Evolutionary conservation across 139 green algal genomes (phyloP), one percentile per base, ranked within the genome.

Genomic region (Diplosphaera chodatii): DNA sequence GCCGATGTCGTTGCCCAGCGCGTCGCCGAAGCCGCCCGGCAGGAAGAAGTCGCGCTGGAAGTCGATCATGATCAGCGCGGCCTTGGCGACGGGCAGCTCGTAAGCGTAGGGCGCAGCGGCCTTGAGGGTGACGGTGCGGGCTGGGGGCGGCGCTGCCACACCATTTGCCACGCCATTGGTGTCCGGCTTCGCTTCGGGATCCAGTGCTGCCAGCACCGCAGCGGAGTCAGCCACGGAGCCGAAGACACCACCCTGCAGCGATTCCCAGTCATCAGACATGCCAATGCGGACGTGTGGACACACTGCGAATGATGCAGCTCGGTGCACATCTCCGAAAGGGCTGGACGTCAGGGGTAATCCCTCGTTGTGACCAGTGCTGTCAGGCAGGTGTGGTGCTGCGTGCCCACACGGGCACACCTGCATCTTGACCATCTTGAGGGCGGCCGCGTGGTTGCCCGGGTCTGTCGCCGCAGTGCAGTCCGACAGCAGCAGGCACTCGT

Each of bases 31-130:
- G 22, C 86, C 86, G 32, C 84, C 84, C 22, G 77, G 64, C 29
- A 77, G 48, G 64, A 87, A 75, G 37, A 91, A 91, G 76, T 91
- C 86, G 2, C 75, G 71, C 71, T 91, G 86, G 48, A 90, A 91
- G 70, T 91, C 86, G 55, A 91, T 88, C 82, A 91, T 88, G 16
- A 91, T 59, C n/a, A 87, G 21, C 21, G 86, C 86, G 0, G 82
- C 66, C 40, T 69, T 34, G 41, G 41, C 25, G 18, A 82, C 20
- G 3, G 81, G 77, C 67, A 86, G 59, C 20, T 33, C 23, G 69
- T 80, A 83, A 1, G 41, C 25, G 37, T 80, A 82, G 0, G 81
- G 81, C 66, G 55, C 27, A 1, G 78, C 74, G 55, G 41, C 33
- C 0, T 23, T 28, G 29, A 21, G 41, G 34, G 28, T 64, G 55